Evolutionary conservation across 2,329 filamentous ascomycete genomes (phyloP), one percentile per base, ranked within the genome.

Genomic region (Balansia obtecta): DNA sequence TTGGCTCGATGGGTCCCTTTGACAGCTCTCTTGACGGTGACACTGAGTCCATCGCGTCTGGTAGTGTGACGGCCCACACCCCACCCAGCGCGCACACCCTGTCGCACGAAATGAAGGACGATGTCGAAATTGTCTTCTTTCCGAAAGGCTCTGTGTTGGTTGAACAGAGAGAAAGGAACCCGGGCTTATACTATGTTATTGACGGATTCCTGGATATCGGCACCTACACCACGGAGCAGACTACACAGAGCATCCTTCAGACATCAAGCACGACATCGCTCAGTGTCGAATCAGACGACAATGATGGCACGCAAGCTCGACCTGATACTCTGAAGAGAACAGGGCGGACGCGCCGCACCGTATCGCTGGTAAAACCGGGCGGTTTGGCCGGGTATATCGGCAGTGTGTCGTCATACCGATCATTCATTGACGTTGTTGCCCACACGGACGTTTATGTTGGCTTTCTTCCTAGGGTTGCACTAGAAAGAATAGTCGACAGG

Each of bases 371-470:
- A 56, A 98, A 96, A 62, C 93, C 93, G 3, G 93, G 93, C 46
- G 90, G 90, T 0, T 76, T 98, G 37, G 91, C 93, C 48, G 94
- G 93, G 0, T 98, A 98, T 60, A 82, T 97, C 33, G 90, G 93
- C 5, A 93, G 89, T 0, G 84, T 98, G 16, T 95, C 93, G 2
- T 95, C 90, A 0, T 95, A 96, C 63, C 77, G 93, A 27, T 98
- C 93, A 0, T 96, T 97, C 63, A 93, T 95, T 18, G 91, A 97
- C 62, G 90, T 98, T 1, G 86, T 91, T 38, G 94, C 93, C 3
- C 97, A 97, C 69, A 98, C 94, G 0, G 93, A 98, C 67, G 93
- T 97, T 2, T 97, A 96, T 60, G 93, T 98, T 13, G 93, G 93
- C 1, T 98, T 98, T 57, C 71, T 98, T 12, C 93, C 93, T 0